Evolutionary conservation across 441 rosid genomes (phyloP).

Genomic region (Bruguiera hainesii): DNA sequence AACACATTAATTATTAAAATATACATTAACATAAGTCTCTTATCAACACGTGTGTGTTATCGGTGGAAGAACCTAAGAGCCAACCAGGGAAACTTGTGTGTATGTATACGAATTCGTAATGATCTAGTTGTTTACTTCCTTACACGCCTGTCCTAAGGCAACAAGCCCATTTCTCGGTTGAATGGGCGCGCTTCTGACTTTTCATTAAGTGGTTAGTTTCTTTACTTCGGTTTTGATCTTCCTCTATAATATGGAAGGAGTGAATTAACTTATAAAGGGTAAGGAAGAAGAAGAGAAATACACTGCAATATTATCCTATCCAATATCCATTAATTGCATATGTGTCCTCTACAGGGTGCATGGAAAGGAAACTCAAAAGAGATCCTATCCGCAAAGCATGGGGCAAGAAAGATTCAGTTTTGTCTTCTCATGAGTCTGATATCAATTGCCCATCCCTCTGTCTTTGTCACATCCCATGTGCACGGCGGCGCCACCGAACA

Average conservation of each 20-base stretch:
- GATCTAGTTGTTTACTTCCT: neutral
- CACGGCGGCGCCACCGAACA: neutral
- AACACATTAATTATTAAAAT: too few relatives aligned
- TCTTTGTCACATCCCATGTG: slow-evolving; percentile 13
- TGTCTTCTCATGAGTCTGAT: slow-evolving; percentile 32
- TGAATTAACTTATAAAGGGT: slow-evolving; percentile 3
- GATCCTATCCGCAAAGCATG: slow-evolving; percentile 35
- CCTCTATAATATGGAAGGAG: neutral
- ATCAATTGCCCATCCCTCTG: slow-evolving; percentile 8
- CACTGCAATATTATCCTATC: slow-evolving; percentile 14
- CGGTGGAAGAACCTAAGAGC: neutral
- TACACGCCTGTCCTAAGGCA: neutral
- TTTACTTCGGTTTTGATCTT: neutral
- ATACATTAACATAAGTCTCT: neutral
- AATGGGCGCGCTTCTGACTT: slow-evolving; percentile 28
- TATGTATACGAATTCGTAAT: neutral
- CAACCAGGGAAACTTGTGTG: neutral
- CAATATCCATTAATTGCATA: neutral
- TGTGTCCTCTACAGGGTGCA: neutral
- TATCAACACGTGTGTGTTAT: slow-evolving; percentile 23
- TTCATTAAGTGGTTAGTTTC: slow-evolving; percentile 24
- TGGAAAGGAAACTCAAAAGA: neutral
- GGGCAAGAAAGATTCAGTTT: slow-evolving; percentile 31
- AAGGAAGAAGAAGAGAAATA: slow-evolving; percentile 16
- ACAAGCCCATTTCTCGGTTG: slow-evolving; percentile 35